phyloP scores from a whole-genome alignment of 169 alveolate species.

The Plasmodium gonderi region DNA sequence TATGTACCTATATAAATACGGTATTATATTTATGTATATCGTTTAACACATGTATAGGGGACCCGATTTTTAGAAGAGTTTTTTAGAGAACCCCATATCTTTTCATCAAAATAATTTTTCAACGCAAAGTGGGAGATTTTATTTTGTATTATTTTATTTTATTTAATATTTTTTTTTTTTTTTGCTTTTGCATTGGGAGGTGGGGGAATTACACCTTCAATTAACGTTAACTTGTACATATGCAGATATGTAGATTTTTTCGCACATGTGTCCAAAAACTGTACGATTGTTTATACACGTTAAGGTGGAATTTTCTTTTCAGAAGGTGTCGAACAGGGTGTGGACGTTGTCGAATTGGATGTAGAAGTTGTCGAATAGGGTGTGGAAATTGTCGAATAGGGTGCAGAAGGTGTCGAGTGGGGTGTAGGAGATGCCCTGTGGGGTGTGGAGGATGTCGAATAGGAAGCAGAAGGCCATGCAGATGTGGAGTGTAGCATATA shows the following conservation, averaged over 20 bases:
- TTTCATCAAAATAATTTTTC: neutral
- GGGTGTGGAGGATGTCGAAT: conserved; percentile 7
- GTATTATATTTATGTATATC: no score
- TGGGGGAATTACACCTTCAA: neutral
- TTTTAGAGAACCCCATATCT: neutral
- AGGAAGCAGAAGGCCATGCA: neutral
- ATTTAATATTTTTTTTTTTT: neutral
- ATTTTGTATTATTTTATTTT: no score
- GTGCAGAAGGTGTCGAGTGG: conserved; percentile 11
- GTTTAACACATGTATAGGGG: neutral
- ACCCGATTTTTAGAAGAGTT: conserved; percentile 5
- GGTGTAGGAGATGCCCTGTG: conserved; percentile 13
- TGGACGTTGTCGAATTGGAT: conserved; percentile 1
- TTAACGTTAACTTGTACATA: conserved; percentile 1
- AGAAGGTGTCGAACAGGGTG: conserved; percentile 21
- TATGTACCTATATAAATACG: no score
- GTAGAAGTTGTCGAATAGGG: conserved; percentile 18
- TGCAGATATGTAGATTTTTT: conserved; percentile 23
- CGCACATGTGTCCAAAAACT: conserved; percentile 7
- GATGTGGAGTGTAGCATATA: neutral
- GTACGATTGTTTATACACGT: neutral
- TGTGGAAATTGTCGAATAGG: conserved; percentile 7
- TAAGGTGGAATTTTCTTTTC: conserved; percentile 1
- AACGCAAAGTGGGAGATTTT: neutral
- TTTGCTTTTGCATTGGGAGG: neutral